Evolutionary conservation across 1,139 yeast species (phyloP).

Genomic region (Saccharomyces hybrid): DNA sequence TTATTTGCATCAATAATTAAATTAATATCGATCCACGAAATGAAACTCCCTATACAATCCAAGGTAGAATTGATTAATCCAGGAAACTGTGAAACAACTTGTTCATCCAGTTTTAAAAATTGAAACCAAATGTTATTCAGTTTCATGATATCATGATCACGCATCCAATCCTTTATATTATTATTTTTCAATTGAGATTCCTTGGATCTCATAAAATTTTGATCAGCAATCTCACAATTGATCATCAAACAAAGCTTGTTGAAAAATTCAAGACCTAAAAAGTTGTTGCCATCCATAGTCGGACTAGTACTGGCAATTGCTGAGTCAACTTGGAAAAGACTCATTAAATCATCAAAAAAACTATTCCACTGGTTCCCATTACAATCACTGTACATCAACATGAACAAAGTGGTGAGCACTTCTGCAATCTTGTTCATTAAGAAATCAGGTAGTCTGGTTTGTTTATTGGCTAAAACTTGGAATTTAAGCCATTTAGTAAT

Average conservation of each 20-base stretch:
- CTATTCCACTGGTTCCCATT: slow-evolving; percentile 49
- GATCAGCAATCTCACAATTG: slow-evolving; percentile 92
- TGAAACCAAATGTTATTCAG: slow-evolving; percentile 62
- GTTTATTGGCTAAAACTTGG: slow-evolving; percentile 22
- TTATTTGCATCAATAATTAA: slow-evolving; percentile 64
- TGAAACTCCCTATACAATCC: slow-evolving; percentile 65
- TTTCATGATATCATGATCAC: slow-evolving; percentile 65
- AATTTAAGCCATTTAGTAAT: slow-evolving; percentile 26
- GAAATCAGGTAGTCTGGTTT: slow-evolving; percentile 47
- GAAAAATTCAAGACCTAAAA: slow-evolving; percentile 63
- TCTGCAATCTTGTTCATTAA: slow-evolving; percentile 76
- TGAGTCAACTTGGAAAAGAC: slow-evolving; percentile 27
- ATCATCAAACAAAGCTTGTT: slow-evolving; percentile 64
- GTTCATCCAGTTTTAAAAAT: slow-evolving; percentile 16
- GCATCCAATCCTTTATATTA: slow-evolving; percentile 68
- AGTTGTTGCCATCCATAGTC: not conserved
- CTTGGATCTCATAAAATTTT: slow-evolving; percentile 63
- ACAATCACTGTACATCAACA: slow-evolving; percentile 44
- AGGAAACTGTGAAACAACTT: slow-evolving; percentile 1
- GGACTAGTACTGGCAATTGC: slow-evolving; percentile 25
- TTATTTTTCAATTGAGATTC: slow-evolving; percentile 58
- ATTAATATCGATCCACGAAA: slow-evolving; percentile 90
- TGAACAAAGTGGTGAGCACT: slow-evolving; percentile 62
- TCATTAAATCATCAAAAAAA: slow-evolving; percentile 60
- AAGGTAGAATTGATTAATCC: slow-evolving; percentile 11